A percentile compares a stretch with the other conserved stretches of the same genome.
Conservation (phyloP, 2,329 filamentous ascomycete genomes). For the Pseudocercospora macadamiae region DNA sequence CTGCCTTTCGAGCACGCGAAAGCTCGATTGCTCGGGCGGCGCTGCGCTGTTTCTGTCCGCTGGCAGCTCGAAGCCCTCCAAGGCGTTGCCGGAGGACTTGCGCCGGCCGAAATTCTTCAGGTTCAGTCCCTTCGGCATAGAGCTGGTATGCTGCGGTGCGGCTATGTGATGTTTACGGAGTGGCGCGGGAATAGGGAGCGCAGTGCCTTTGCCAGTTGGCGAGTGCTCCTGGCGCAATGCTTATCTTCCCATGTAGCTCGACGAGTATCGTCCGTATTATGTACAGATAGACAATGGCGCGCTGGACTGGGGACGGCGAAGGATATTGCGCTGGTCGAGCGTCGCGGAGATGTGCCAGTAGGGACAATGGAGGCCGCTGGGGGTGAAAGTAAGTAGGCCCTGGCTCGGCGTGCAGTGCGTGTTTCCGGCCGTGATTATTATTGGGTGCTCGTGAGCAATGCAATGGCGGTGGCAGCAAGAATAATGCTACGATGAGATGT, state of each 20-base stretch:
- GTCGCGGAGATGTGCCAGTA: background rate
- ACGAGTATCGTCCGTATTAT: conserved; percentile 9
- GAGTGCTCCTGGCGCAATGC: conserved; percentile 6
- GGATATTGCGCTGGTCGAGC: background rate
- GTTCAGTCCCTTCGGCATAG: conserved; percentile 58
- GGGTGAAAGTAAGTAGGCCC: background rate
- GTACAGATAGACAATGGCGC: conserved; percentile 19
- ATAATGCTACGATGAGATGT: too few relatives aligned
- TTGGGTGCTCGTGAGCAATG: too few relatives aligned
- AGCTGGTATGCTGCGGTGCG: conserved; percentile 23
- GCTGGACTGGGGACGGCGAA: conserved; percentile 13
- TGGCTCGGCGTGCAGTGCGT: too few relatives aligned
- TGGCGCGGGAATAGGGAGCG: background rate
- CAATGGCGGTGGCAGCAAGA: background rate
- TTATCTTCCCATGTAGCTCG: conserved; percentile 22
- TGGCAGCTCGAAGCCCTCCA: conserved; percentile 44
- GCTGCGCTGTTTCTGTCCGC: conserved; percentile 37
- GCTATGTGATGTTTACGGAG: conserved; percentile 18
- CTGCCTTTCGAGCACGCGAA: conserved; percentile 58
- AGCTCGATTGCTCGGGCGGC: conserved; percentile 44
- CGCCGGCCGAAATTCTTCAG: conserved; percentile 57
- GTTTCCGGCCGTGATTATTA: too few relatives aligned
- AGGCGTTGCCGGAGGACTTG: conserved; percentile 58
- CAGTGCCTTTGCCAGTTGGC: conserved; percentile 5
- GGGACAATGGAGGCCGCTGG: background rate